A percentile compares a stretch with the other conserved stretches of the same genome.
Evolutionary conservation across 148 eudicot species (phyloP).

Genomic region (Amaranthus cruentus): DNA sequence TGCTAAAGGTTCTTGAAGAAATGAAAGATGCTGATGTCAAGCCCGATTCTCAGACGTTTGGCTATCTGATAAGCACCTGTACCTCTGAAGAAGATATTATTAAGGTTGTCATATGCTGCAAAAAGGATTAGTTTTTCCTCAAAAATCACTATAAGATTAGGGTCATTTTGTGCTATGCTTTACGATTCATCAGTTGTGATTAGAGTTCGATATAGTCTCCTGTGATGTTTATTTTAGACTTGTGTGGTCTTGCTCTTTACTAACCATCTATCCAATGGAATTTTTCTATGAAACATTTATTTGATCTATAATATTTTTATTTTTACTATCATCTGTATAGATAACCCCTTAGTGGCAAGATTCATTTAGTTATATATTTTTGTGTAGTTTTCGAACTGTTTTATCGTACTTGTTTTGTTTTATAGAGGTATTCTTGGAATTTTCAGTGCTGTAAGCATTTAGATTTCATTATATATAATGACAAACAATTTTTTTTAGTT

Average conservation of each 20-base stretch:
- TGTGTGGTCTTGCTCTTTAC: background rate
- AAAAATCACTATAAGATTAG: background rate
- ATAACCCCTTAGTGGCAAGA: too few species aligned
- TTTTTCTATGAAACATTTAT: background rate
- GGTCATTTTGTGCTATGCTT: background rate
- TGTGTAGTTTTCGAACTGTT: too few species aligned
- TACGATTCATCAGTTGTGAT: background rate
- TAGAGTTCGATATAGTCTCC: background rate
- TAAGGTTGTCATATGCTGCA: constrained; percentile 40
- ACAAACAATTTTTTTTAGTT: too few species aligned
- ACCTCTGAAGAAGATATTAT: constrained; percentile 53
- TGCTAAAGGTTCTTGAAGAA: constrained; percentile 47
- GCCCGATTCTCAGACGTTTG: constrained; percentile 75
- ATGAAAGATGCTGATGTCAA: constrained; percentile 68
- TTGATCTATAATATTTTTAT: too few species aligned
- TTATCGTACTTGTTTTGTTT: too few species aligned
- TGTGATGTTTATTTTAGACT: background rate
- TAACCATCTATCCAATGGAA: background rate
- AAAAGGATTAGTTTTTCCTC: background rate
- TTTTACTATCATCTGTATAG: too few species aligned
- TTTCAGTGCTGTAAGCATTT: too few species aligned
- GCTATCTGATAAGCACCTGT: constrained; percentile 60
- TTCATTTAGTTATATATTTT: too few species aligned
- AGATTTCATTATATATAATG: too few species aligned
- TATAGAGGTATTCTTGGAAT: too few species aligned